Conservation (phyloP, 768 basidiomycete genomes). For the Agrocybe pediades region DNA sequence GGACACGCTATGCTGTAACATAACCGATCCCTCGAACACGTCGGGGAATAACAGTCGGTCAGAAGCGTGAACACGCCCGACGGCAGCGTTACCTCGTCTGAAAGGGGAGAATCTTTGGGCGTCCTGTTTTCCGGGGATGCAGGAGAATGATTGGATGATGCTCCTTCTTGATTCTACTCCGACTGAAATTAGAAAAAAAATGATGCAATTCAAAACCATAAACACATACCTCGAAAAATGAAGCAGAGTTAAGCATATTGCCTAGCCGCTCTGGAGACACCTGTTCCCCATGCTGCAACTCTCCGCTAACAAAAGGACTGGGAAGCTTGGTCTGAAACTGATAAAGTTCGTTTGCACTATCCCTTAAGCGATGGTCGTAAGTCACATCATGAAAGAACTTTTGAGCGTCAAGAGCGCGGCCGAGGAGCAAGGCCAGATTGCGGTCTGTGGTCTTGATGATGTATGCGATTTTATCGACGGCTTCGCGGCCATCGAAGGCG, state of each 20-base stretch:
- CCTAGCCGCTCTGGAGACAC: conserved; percentile 18
- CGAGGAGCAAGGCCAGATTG: conserved; percentile 92
- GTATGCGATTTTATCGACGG: conserved; percentile 95
- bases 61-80: conserved; percentile 95
- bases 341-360: conserved; percentile 87
- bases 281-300: conserved; percentile 40
- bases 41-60: conserved; percentile 97
- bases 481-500: conserved; percentile 95
- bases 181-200: neutral
- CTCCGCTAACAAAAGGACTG: conserved; percentile 84
- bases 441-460: conserved; percentile 99
- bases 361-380: conserved; percentile 93
- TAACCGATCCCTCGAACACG: conserved; percentile 90
- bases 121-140: conserved; percentile 25
- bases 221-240: conserved; percentile 8
- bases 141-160: conserved; percentile 27
- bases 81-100: conserved; percentile 75
- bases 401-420: conserved; percentile 93
- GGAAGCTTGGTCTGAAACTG: conserved; percentile 86
- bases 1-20: conserved; percentile 99
- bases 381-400: conserved; percentile 99
- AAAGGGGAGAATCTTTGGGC: conserved; percentile 40
- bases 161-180: conserved; percentile 23
- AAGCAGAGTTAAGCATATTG: conserved; percentile 7
- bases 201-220: neutral